Base-by-base conservation (phyloP, 192 early-diverging fungal genomes). In the Podila verticillata region DNA sequence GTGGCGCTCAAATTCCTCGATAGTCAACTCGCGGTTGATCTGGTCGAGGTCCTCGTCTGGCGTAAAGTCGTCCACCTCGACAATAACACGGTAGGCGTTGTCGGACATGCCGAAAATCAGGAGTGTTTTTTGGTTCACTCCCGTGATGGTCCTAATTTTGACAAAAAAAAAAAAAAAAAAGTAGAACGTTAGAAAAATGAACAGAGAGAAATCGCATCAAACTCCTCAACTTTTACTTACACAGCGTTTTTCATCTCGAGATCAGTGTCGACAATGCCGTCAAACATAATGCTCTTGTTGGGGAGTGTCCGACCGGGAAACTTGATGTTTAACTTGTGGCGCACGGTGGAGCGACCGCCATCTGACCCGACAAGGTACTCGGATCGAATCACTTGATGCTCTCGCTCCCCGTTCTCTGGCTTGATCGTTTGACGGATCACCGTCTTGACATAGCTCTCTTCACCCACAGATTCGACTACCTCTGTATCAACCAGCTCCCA, bases 401-500 rank as follows among this genome's bases (percentile, higher is more conserved):
- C 70, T 71, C 60, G 15, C 19, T 32, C 10, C 15, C 19, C n/a
- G 22, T 58, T 62, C 17, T 48, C 74, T 32, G 49, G 60, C 2
- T 44, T 26, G 28, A 36, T 22, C 5, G 59, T 32, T 22, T 70
- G 51, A 29, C 66, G 66, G 28, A 68, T 68, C 0, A 26, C 28
- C 15, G 66, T 68, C 56, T 68, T 57, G 22, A 68, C 66, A n/a
- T 31, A 8, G 2, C 15, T 29, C 5, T 57, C 57, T 7, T 58
- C 57, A 20, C 32, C 28, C 2, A 9, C 31, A 19, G 28, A 8
- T 15, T 59, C 58, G 15, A 80, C 48, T 22, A 80, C 77, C 17
- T 72, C 72, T 3, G 77, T 80, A 44, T 72, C 69, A 61, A 72
- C 12, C 9, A 80, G 48, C 56, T 80, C 77, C 77, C 77, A 80